Percentiles rank a stretch among this genome's conserved stretches.
Conservation (phyloP, 1,139 yeast genomes). For the Geotrichum phurueaensis region DNA sequence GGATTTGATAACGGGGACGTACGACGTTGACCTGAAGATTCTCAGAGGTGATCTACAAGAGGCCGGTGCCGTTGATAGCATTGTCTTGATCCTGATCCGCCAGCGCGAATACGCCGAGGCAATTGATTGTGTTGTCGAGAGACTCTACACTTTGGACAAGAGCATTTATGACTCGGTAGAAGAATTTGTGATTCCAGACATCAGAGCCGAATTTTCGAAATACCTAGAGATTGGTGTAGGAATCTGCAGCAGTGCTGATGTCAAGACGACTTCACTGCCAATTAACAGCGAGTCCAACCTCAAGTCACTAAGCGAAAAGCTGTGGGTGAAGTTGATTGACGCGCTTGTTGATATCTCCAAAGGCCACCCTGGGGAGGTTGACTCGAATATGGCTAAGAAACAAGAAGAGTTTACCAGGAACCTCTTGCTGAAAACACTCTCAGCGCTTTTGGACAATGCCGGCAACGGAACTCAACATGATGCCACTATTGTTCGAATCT, state of each 20-base stretch:
- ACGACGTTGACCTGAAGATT: constrained; percentile 32
- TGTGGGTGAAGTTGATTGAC: constrained; percentile 32
- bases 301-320: constrained; percentile 20
- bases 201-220: constrained; percentile 19
- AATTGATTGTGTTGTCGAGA: constrained; percentile 32
- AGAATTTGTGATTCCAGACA: constrained; percentile 1
- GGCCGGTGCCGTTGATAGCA: constrained; percentile 28
- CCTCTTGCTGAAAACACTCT: constrained; percentile 24
- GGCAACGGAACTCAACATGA: constrained; percentile 24
- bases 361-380: constrained; percentile 2
- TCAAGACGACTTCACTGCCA: constrained; percentile 2
- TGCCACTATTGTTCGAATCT: constrained; percentile 27
- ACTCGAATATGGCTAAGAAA: background rate
- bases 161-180: constrained; percentile 1
- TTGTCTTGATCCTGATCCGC: constrained; percentile 29
- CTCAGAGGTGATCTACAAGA: constrained; percentile 31
- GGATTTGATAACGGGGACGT: constrained; percentile 22
- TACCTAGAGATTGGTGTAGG: constrained; percentile 29
- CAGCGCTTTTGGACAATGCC: constrained; percentile 25
- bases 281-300: background rate
- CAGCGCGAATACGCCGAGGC: constrained; percentile 31
- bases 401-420: constrained; percentile 20
- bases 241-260: constrained; percentile 22
- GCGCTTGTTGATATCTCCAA: constrained; percentile 27
- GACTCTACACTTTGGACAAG: constrained; percentile 24